Evolutionary conservation across 2,329 filamentous ascomycete species (phyloP), one percentile per base, ranked within the genome.

Genomic region (Cercospora janseana): DNA sequence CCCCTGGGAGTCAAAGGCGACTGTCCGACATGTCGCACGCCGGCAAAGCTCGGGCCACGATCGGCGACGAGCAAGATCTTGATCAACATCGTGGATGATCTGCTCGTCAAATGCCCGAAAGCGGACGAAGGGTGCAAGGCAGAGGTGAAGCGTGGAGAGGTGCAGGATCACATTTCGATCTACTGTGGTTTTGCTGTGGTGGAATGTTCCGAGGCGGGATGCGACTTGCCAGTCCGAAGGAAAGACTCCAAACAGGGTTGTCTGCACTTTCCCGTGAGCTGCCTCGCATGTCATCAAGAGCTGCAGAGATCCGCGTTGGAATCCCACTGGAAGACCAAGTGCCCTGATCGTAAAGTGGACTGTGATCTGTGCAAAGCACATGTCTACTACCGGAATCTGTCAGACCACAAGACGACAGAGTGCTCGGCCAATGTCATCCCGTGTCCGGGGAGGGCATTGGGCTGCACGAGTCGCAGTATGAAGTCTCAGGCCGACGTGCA

Each of bases 11-110:
- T 63, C 4, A 59, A 60, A 49, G 66, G 65, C 18, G 63, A 71
- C 40, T 84, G 81, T 67, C 81, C 81, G 38, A 77, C 76, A 3
- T 83, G 81, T 62, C 77, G 81, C 29, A 72, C 73, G 32, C 61
- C 61, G 6, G 63, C 64, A n/a, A 66, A 63, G 44, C 70, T 73
- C 31, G 66, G 69, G 8, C 66, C 71, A 21, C 55, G 60, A 15
- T 61, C 57, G 7, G 55, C 60, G 6, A 66, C 61, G 16, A 79
- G 78, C 46, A 76, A 77, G 60, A 72, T 83, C 29, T 62, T 85
- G 54, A 72, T 75, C 60, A 80, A 79, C 51, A 82, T 85, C 73
- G 75, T 82, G 52, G 78, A 82, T 58, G 81, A 83, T 53, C 72
- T 85, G 29, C 64, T 75, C 13, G 81, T 83, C 49, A 76, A 74